A percentile compares a stretch with the other conserved stretches of the same genome.
These are phyloP conservation scores for Murraya paniculata DNA, from an alignment of 345 rosid species.

Conservation along the genomic window DNA sequence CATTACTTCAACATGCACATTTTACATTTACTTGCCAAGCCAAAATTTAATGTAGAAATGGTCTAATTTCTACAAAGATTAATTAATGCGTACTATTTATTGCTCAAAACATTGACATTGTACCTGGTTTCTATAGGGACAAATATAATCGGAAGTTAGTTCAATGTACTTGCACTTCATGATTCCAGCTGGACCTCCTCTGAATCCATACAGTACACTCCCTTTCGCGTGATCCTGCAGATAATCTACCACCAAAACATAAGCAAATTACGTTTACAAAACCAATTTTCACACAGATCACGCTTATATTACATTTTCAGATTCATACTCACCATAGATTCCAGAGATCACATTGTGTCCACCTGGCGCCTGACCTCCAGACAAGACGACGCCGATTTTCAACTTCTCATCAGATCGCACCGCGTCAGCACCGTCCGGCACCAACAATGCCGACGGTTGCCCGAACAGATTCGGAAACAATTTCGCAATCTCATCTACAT, in stretches of 20 bases:
- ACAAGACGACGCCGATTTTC: conserved; percentile 91
- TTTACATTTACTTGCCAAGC: neutral
- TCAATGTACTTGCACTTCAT: conserved; percentile 88
- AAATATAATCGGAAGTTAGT: conserved; percentile 61
- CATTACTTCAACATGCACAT: neutral
- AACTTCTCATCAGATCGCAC: conserved; percentile 44
- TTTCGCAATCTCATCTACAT: conserved; percentile 80
- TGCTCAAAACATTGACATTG: neutral
- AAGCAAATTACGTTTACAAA: neutral
- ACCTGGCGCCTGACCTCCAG: conserved; percentile 99
- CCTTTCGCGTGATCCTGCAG: conserved; percentile 74
- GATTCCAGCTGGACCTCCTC: conserved; percentile 98
- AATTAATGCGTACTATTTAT: neutral
- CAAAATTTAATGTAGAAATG: neutral
- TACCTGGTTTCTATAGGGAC: conserved; percentile 94
- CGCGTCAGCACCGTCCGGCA: conserved; percentile 39
- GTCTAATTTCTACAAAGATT: neutral
- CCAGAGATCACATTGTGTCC: conserved; percentile 98
- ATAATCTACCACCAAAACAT: conserved; percentile 55
- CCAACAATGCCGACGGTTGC: conserved; percentile 70
- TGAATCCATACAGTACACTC: conserved; percentile 76
- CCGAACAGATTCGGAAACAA: conserved; percentile 85
- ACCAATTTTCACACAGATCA: neutral
- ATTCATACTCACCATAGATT: conserved; percentile 61
- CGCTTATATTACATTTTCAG: neutral